These are phyloP conservation scores for Melanogaster broomeanus DNA, from an alignment of 768 basidiomycete genomes.

Conservation along the genomic window DNA sequence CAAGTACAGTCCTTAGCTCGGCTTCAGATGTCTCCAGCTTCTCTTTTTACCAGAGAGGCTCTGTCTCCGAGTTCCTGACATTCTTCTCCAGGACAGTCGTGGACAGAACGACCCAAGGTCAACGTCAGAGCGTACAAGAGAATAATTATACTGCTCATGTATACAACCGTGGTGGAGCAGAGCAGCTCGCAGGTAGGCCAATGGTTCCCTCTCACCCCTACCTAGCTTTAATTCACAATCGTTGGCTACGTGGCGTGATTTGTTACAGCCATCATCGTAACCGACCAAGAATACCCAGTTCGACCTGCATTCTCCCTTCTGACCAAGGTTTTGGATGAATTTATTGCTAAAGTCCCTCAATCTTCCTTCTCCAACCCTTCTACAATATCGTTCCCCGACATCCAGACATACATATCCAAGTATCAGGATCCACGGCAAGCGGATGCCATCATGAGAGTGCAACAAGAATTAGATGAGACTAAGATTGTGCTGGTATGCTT, in stretches of 20 bases:
- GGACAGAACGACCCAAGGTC: constrained; percentile 83
- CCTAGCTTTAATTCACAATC: neutral
- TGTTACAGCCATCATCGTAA: constrained; percentile 79
- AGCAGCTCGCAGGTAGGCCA: constrained; percentile 76
- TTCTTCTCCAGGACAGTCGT: constrained; percentile 94
- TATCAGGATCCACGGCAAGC: constrained; percentile 98
- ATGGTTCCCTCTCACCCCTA: neutral
- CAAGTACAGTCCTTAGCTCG: constrained; percentile 62
- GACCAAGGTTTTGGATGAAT: constrained; percentile 92
- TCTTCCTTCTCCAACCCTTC: constrained; percentile 64
- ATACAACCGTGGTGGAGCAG: constrained; percentile 86
- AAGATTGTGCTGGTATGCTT: constrained; percentile 91
- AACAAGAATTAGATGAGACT: constrained; percentile 97
- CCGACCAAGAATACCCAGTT: constrained; percentile 95
- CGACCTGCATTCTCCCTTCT: constrained; percentile 95
- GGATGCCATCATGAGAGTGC: constrained; percentile 97
- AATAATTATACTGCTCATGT: constrained; percentile 92
- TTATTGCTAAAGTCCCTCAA: constrained; percentile 76
- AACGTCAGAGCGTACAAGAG: constrained; percentile 93
- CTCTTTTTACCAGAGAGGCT: constrained; percentile 90
- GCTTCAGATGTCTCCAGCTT: constrained; percentile 87
- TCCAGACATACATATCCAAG: constrained; percentile 77
- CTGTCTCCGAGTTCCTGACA: constrained; percentile 87
- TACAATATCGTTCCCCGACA: constrained; percentile 75
- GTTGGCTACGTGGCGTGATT: constrained; percentile 5